Evolutionary conservation across 2,329 filamentous ascomycete species (phyloP), one percentile per base, ranked within the genome.

Genomic region (Rhinocladiella similis): DNA sequence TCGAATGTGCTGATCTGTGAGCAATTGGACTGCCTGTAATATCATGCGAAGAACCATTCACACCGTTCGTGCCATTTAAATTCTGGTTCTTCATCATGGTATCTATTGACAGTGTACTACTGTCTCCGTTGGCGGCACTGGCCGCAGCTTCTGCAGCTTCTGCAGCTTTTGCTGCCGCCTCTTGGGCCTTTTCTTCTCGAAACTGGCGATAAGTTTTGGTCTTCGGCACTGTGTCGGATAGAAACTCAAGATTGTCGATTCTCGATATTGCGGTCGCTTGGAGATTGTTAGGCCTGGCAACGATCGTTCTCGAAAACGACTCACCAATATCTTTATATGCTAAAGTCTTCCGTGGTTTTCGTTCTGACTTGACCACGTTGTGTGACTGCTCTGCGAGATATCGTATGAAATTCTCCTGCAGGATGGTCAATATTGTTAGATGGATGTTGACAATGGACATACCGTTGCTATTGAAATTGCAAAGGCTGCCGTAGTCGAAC

Each of bases 401-500:
- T 72, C 96, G 91, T 64, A 99, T 87, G 76, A 99, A 97, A 82
- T 96, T 87, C 75, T 99, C 94, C 88, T 92, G 38, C 29, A 10
- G 38, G n/a, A 12, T 6, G 41, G 13, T 43, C 25, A 53, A 36
- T 19, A 20, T 16, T 14, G 16, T 45, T 5, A 16, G n/a, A 38
- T 27, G 41, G 41, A 42, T 16, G 3, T 16, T n/a, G 5, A 16
- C 13, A 9, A n/a, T 13, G 12, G 19, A 39, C 81, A 63, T 73
- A 90, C 89, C 3, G 94, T 92, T 19, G 94, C 94, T 58, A 96
- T 82, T 1, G 93, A 92, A 67, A 97, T 95, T 55, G 93, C 86
- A 72, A 97, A 97, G 18, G 92, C 89, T 52, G 93, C 93, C 69
- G 96, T 96, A 73, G 92, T 96, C 46, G 92, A 96, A 73, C 91